Base-by-base conservation (phyloP, 2,329 filamentous ascomycete species). In the Claviceps purpurea region DNA sequence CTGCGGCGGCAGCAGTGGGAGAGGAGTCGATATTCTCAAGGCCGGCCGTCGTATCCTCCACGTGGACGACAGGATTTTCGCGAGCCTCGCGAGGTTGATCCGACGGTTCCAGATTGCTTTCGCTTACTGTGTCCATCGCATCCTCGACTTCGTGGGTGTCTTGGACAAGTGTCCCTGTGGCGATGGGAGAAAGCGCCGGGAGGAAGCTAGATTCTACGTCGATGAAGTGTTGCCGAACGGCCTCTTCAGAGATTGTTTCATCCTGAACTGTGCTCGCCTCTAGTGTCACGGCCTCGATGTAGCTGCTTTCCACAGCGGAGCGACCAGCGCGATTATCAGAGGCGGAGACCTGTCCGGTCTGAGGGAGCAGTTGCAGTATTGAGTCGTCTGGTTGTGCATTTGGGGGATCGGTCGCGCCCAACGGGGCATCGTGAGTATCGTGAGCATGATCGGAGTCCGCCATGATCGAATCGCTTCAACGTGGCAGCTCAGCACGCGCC, bases 121-220 rank as follows among this genome's bases (percentile, higher is more conserved):
- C 64, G 20, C 61, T 61, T 7, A 65, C 65, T 45, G 66, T 67
- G 59, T 82, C 78, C 59, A 82, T 82, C 24, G 78, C 80, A 62
- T 82, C 79, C 65, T 82, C 78, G 52, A 73, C 77, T 24, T 60
- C 59, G 54, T 57, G 1, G 10, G 16, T 60, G 20, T 56, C 54
- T 40, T 44, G 56, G 56, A 68, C 68, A 38, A 69, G 66, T 10
- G 70, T 65, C 49, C 72, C 68, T 34, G 69, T 69, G 39, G 71
- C 72, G 47, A 82, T 72, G 13, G 80, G 79, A 7, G 80, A 83
- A 5, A 77, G 62, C 5, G 74, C 72, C 2, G 77, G 75, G 51
- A 81, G 62, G 60, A 84, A 84, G 66, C 81, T 84, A 38, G 81
- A 84, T 61, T 85, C 81, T 56, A 83, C 73, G 59, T 84, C 81